Evolutionary conservation across 1,139 yeast genomes (phyloP).

Genomic region (Nakaseomyces uthaithaninus): DNA sequence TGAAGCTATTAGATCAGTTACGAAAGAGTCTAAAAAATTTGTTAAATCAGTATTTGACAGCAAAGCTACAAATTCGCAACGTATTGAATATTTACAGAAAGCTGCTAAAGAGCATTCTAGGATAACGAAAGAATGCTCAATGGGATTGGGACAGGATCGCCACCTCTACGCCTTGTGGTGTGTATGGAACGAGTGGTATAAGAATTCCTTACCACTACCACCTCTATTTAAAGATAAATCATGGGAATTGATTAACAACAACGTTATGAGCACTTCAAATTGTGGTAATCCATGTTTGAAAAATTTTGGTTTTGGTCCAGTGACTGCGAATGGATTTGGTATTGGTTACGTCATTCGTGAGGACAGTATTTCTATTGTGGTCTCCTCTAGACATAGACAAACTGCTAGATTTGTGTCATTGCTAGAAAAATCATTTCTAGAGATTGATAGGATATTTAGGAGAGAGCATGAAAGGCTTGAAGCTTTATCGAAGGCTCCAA

Average conservation of each 20-base stretch:
- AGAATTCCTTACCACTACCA: slow-evolving; percentile 42
- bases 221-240: slow-evolving; percentile 72
- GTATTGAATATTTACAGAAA: slow-evolving; percentile 49
- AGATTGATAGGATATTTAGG: slow-evolving; percentile 24
- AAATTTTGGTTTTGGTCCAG: slow-evolving; percentile 89
- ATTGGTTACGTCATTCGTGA: slow-evolving; percentile 84
- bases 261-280: slow-evolving; percentile 57
- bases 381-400: slow-evolving; percentile 85
- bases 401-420: slow-evolving; percentile 60
- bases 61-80: slow-evolving; percentile 48
- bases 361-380: slow-evolving; percentile 77
- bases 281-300: slow-evolving; percentile 85
- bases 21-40: slow-evolving; percentile 70
- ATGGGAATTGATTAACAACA: slow-evolving; percentile 59
- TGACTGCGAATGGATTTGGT: slow-evolving; percentile 83
- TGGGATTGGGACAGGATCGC: slow-evolving; percentile 83
- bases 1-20: slow-evolving; percentile 81
- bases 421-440: slow-evolving; percentile 27
- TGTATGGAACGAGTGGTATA: slow-evolving; percentile 74
- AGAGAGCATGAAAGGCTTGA: slow-evolving; percentile 12
- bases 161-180: slow-evolving; percentile 82
- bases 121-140: slow-evolving; percentile 60
- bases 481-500: slow-evolving; percentile 10
- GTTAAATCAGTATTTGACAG: slow-evolving; percentile 81
- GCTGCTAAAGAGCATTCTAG: slow-evolving; percentile 68